A percentile compares a stretch with the other conserved stretches of the same genome.
Evolutionary conservation across 1,139 yeast genomes (phyloP).

Genomic region (Pneumocystis oryctolagi): DNA sequence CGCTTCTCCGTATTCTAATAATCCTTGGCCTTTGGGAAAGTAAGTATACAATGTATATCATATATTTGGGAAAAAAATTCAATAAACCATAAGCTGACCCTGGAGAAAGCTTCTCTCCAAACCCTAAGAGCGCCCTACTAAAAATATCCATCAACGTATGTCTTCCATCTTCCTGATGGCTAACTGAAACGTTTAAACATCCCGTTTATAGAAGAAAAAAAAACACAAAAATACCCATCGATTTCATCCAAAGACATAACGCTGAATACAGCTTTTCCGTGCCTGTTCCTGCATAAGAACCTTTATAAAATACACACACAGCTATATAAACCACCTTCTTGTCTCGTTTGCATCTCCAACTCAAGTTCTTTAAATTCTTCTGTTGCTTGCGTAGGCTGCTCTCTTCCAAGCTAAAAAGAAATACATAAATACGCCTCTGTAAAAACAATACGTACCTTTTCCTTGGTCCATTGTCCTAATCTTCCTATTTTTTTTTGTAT

Average conservation of each 20-base stretch:
- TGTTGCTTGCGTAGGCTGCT: constrained; percentile 16
- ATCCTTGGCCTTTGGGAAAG: constrained; percentile 10
- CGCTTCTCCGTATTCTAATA: constrained; percentile 15
- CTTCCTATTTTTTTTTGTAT: not conserved
- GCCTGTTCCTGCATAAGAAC: not conserved
- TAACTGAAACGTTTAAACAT: not conserved
- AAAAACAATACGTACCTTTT: no score
- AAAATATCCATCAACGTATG: constrained; percentile 15
- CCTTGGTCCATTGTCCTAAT: not conserved
- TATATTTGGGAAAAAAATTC: no score
- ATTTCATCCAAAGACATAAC: not conserved
- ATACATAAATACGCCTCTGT: no score
- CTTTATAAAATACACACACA: not conserved
- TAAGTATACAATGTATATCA: no score
- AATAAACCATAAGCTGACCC: constrained; percentile 15
- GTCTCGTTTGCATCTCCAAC: constrained; percentile 15
- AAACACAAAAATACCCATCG: not conserved
- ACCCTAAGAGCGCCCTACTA: constrained; percentile 13
- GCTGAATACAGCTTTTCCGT: not conserved
- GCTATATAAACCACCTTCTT: constrained; percentile 14
- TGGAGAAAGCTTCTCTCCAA: constrained; percentile 16
- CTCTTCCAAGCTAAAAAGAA: constrained; percentile 15
- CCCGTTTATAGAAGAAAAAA: not conserved
- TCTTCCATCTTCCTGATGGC: constrained; percentile 11
- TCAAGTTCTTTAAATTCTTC: constrained; percentile 16